Evolutionary conservation across 2,329 filamentous ascomycete genomes (phyloP), one percentile per base, ranked within the genome.

Genomic region (Madurella mycetomatis): DNA sequence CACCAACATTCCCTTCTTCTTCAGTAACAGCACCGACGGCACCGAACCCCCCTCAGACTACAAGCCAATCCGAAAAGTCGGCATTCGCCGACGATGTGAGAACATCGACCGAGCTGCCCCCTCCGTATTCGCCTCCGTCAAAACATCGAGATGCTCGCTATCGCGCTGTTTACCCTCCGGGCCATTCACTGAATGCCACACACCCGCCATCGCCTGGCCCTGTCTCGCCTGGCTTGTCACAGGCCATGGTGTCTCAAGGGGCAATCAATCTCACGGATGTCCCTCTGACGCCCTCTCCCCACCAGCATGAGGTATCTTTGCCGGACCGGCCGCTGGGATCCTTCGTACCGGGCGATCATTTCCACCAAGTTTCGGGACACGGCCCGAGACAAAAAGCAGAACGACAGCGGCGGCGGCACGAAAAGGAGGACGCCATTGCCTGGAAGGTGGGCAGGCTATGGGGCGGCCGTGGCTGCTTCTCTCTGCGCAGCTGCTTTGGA

Each of bases 371-470:
- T 4, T 62, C 67, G 32, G 77, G 71, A 40, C 68, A 53, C 49
- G 64, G 54, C 43, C 69, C 66, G 34, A 69, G 69, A 31, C 72
- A 77, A 54, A 76, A 70, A 60, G 71, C 68, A 54, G 85, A 79
- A 66, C 75, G 73, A 42, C 74, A 74, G 64, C 78, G 77, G 54
- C 77, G 74, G 56, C 80, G 76, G 17, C 77, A 80, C 54, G 85
- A 89, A 66, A 86, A 85, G 56, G 85, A 89, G 67, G 86, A 89
- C 41, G 75, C 75, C 2, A 62, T 79, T 16, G 83, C 80, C 1
- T 76, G 74, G 47, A 82, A 78, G 58, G 67, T 76, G 1, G 84
- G 84, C 2, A 79, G 82, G 3, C 75, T 82, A 41, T 88, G 85
- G 84, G 80, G 81, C 63, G 85, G 85, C 2, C 78, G 85, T 46